Evolutionary conservation across 225 moss, liverwort and hornwort species (phyloP), one percentile per base, ranked within the genome.

Genomic region (Ulota crispa): DNA sequence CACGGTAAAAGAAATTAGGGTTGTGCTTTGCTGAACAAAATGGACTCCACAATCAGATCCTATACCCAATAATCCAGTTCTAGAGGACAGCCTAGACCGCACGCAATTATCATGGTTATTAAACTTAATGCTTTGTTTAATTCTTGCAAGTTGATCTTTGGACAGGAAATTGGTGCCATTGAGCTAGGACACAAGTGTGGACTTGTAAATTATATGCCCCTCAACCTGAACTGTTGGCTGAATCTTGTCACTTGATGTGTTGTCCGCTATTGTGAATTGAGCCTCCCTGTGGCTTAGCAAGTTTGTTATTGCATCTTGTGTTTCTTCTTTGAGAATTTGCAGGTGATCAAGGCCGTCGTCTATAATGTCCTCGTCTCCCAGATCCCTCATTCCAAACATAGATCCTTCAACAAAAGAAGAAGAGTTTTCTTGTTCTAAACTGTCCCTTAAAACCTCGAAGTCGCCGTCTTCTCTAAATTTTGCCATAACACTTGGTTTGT

Each of bases 51-150:
- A 67, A 16, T 67, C 67, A 27, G 67, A 67, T 7, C 39, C 39
- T 3, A 67, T 28, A 14, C 12, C 27, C 9, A 62, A 62, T 8
- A 62, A 14, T 13, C 61, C 14, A 4, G 61, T 3, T 21, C 67
- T 23, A 39, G 39, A 67, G 21, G 41, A 67, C 5, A 21, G n/a
- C 2, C 37, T 21, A 8, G 23, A 19, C 7, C 2, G 21, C 7
- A 67, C 2, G n/a, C 67, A 67, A 67, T 67, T 67, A 39, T 67
- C 67, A n/a, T 67, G 67, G 10, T 67, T 67, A 39, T 67, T 67
- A 39, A 67, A 67, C 3, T 39, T 21, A 10, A 39, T 23, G 37
- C 21, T 39, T 7, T 39, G 41, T 16, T 67, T 67, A 20, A 67
- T 67, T 60, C 24, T 60, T n/a, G 60, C 60, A 7, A 60, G 26